Conservation (phyloP, 2,329 filamentous ascomycete species). For the Phialophora chinensis region DNA sequence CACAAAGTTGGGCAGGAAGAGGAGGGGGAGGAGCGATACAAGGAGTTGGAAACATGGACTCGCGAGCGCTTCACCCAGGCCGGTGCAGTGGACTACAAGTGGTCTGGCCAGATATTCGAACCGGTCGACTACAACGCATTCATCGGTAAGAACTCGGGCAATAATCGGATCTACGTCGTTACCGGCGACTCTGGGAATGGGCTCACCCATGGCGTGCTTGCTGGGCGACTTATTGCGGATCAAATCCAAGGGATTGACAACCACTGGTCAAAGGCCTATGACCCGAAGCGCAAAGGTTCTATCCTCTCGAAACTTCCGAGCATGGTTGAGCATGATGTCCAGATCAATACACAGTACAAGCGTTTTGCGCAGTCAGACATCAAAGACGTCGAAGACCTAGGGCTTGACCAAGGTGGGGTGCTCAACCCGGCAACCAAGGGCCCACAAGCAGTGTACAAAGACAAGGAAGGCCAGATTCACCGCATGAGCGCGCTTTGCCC, state of each 20-base stretch:
- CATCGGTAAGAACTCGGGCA: constrained; percentile 62
- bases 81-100: constrained; percentile 59
- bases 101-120: constrained; percentile 65
- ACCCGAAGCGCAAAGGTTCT: constrained; percentile 42
- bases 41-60: constrained; percentile 60
- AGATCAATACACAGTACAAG: constrained; percentile 64
- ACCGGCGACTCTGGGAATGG: constrained; percentile 66
- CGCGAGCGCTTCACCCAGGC: constrained; percentile 60
- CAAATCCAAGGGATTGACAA: constrained; percentile 57
- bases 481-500: constrained; percentile 63
- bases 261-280: constrained; percentile 11
- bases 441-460: constrained; percentile 63
- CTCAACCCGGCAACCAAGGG: constrained; percentile 54
- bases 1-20: constrained; percentile 63
- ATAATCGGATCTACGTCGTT: constrained; percentile 59
- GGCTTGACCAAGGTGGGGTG: constrained; percentile 57
- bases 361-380: constrained; percentile 61
- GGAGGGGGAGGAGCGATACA: constrained; percentile 53
- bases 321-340: constrained; percentile 59
- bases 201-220: constrained; percentile 62
- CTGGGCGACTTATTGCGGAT: constrained; percentile 60
- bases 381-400: constrained; percentile 62
- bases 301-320: constrained; percentile 54
- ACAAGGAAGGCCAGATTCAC: constrained; percentile 58
- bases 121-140: constrained; percentile 62